Percentiles rank a stretch among this genome's conserved stretches.
Conservation (phyloP, 1,139 yeast genomes). For the Zhuliangozyma parablackwelliae region DNA sequence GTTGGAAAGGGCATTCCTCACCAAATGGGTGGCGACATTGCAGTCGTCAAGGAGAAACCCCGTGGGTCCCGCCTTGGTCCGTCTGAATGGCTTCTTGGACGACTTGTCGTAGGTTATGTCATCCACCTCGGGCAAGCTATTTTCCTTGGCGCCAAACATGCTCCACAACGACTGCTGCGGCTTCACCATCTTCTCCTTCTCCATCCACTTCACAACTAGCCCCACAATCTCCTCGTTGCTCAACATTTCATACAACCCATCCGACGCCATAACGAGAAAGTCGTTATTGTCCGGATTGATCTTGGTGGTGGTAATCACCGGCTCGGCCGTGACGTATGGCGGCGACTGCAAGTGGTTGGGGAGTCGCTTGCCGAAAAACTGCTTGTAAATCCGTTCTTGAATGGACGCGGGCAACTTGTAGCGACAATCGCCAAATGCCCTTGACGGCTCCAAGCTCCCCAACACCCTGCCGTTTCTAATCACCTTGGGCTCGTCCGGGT, state of each 20-base stretch:
- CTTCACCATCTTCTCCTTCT: slow-evolving; percentile 60
- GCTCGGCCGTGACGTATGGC: slow-evolving; percentile 96
- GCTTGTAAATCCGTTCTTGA: slow-evolving; percentile 69
- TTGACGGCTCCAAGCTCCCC: slow-evolving; percentile 92
- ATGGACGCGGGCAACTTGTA: slow-evolving; percentile 74
- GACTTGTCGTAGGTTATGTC: slow-evolving; percentile 57
- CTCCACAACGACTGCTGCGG: slow-evolving; percentile 48
- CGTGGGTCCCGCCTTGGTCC: slow-evolving; percentile 34
- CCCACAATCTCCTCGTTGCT: slow-evolving; percentile 91
- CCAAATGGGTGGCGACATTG: slow-evolving; percentile 88
- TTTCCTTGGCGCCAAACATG: slow-evolving; percentile 41
- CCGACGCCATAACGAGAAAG: slow-evolving; percentile 89
- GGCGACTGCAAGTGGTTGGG: slow-evolving; percentile 83
- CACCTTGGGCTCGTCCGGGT: slow-evolving; percentile 84
- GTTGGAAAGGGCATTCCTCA: slow-evolving; percentile 85
- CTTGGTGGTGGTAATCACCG: slow-evolving; percentile 81
- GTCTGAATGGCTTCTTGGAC: slow-evolving; percentile 44
- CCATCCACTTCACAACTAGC: slow-evolving; percentile 92
- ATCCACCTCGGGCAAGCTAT: slow-evolving; percentile 56
- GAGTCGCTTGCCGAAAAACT: slow-evolving; percentile 77
- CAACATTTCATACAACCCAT: slow-evolving; percentile 89
- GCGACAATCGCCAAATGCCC: slow-evolving; percentile 97
- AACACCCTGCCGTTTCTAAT: slow-evolving; percentile 85
- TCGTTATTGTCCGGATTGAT: slow-evolving; percentile 70
- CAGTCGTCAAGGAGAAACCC: slow-evolving; percentile 64